Percentiles rank a stretch among this genome's conserved stretches.
Evolutionary conservation across 768 basidiomycete genomes (phyloP).

Genomic region (Podaxis pistillaris): DNA sequence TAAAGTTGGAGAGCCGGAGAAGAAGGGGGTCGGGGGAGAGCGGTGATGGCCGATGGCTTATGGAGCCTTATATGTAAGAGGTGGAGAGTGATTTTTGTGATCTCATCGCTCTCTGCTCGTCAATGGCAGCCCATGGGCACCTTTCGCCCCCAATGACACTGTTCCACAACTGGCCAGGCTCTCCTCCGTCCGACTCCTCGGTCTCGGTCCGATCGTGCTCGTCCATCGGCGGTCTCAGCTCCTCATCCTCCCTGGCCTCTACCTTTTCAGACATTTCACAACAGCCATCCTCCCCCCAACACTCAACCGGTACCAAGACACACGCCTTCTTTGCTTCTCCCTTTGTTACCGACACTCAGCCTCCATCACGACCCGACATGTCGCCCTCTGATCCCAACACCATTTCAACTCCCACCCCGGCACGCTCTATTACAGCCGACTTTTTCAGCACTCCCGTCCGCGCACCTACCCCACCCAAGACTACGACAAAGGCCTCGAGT

Average conservation of each 20-base stretch:
- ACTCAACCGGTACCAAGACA: conserved; percentile 32
- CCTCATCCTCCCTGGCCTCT: conserved; percentile 34
- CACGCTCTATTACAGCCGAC: conserved; percentile 27
- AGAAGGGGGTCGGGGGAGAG: background rate
- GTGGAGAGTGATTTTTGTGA: background rate
- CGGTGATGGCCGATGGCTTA: conserved; percentile 1
- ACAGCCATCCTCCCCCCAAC: conserved; percentile 3
- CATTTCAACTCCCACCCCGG: conserved; percentile 16
- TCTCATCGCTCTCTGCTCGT: background rate
- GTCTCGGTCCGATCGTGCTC: background rate
- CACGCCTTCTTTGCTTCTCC: conserved; percentile 47
- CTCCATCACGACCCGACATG: conserved; percentile 30
- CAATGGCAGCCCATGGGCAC: background rate
- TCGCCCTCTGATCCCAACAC: conserved; percentile 23
- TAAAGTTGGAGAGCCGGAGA: background rate
- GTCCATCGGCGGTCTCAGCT: conserved; percentile 1
- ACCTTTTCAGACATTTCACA: conserved; percentile 34
- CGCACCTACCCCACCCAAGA: conserved; percentile 23
- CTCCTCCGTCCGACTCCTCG: conserved; percentile 8
- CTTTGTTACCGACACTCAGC: conserved; percentile 24
- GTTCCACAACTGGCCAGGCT: background rate
- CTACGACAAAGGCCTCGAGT: conserved; percentile 11
- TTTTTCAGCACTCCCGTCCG: conserved; percentile 28
- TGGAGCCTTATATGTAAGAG: background rate
- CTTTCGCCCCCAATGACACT: background rate